Conservation (phyloP, 129 eudicot genomes). For the Sambucus nigra region DNA sequence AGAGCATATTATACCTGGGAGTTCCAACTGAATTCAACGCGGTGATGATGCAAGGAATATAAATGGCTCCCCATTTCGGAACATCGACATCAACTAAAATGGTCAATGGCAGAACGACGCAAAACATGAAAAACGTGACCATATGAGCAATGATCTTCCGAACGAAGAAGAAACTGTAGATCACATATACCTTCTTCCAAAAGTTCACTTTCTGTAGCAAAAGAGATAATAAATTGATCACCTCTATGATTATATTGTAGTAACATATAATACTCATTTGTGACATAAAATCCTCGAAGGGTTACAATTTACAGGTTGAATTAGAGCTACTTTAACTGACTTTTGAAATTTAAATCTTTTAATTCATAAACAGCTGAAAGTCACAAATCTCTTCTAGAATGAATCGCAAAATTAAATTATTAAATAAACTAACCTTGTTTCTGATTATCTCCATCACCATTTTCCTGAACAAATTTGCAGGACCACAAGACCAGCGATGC, state of each 20-base stretch:
- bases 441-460: slow-evolving; percentile 81
- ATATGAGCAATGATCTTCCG: slow-evolving; percentile 85
- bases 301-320: too few relatives aligned
- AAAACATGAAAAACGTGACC: slow-evolving; percentile 91
- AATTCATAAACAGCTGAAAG: too few relatives aligned
- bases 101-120: slow-evolving; percentile 69
- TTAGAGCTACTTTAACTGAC: too few relatives aligned
- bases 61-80: slow-evolving; percentile 89
- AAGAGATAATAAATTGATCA: slow-evolving; percentile 3
- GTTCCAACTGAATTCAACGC: slow-evolving; percentile 85
- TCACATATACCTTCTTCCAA: slow-evolving; percentile 84
- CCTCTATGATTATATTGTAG: too few relatives aligned
- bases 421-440: slow-evolving; percentile 47
- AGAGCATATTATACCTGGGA: slow-evolving; percentile 52
- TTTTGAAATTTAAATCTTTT: too few relatives aligned
- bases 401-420: too few relatives aligned
- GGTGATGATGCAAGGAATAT: slow-evolving; percentile 88
- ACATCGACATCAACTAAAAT: slow-evolving; percentile 77
- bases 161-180: slow-evolving; percentile 92
- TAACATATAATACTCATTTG: too few relatives aligned
- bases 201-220: slow-evolving; percentile 63
- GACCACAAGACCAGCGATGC: slow-evolving; percentile 99
- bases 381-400: neutral
- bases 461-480: slow-evolving; percentile 88
- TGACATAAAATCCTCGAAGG: too few relatives aligned